Evolutionary conservation across 768 basidiomycete genomes (phyloP).

Genomic region (Boletus pseudo-olivaceus): DNA sequence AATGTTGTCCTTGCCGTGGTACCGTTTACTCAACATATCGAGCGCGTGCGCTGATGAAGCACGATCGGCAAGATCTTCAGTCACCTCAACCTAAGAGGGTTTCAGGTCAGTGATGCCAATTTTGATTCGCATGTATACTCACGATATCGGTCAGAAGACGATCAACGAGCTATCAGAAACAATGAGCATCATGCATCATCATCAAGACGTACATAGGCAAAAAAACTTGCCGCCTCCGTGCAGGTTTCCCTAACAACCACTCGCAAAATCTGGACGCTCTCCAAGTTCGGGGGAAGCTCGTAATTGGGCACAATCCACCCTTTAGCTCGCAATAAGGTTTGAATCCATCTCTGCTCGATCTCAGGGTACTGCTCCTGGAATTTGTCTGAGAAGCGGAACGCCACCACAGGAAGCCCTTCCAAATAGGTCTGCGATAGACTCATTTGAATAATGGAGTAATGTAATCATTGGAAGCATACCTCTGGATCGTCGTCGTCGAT

Average conservation of each 20-base stretch:
- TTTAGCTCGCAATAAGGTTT: conserved; percentile 44
- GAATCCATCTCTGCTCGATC: conserved; percentile 57
- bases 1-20: conserved; percentile 28
- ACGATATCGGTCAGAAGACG: conserved; percentile 68
- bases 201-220: conserved; percentile 18
- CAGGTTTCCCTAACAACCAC: conserved; percentile 59
- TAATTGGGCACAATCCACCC: conserved; percentile 63
- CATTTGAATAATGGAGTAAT: neutral
- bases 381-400: conserved; percentile 53
- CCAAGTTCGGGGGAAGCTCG: conserved; percentile 50
- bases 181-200: conserved; percentile 28
- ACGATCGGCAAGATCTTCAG: conserved; percentile 49
- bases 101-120: neutral
- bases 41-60: conserved; percentile 52
- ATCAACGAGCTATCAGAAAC: conserved; percentile 47
- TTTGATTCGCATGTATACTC: conserved; percentile 25
- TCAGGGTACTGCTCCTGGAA: conserved; percentile 52
- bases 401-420: conserved; percentile 51
- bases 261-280: conserved; percentile 55
- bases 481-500: conserved; percentile 55
- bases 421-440: conserved; percentile 35
- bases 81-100: conserved; percentile 52
- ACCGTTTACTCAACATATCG: conserved; percentile 35
- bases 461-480: conserved; percentile 34
- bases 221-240: conserved; percentile 43